phyloP scores from a whole-genome alignment of 176 grass and related monocot species.

The Lolium multiflorum region DNA sequence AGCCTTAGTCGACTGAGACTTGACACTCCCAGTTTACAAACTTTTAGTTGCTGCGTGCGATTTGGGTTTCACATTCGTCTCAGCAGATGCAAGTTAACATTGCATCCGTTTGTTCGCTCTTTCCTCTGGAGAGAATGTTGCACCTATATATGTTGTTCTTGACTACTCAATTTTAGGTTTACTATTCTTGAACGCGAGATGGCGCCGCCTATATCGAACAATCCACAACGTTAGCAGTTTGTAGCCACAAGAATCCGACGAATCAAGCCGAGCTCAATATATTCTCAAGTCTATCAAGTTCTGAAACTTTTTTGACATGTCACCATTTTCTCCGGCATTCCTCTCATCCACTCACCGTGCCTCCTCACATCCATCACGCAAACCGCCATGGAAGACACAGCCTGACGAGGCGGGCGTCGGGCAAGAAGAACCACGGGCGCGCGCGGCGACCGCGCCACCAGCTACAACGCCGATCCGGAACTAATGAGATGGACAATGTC shows the following conservation, averaged over 20 bases:
- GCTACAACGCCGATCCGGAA: neutral
- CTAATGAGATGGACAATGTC: conserved; percentile 42
- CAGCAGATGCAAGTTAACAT: too few relatives aligned
- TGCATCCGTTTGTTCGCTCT: too few relatives aligned
- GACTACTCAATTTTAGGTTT: neutral
- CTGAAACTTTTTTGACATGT: conserved; percentile 50
- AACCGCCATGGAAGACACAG: conserved; percentile 33
- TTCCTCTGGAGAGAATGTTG: too few relatives aligned
- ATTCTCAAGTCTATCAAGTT: conserved; percentile 34
- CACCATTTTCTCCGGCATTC: conserved; percentile 7
- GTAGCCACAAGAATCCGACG: conserved; percentile 44
- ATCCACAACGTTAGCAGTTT: neutral
- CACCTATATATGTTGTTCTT: too few relatives aligned
- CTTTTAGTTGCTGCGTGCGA: too few relatives aligned
- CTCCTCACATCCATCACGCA: conserved; percentile 12
- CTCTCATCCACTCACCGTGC: neutral
- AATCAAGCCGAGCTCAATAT: conserved; percentile 41
- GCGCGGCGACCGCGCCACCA: neutral
- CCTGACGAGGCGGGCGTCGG: conserved; percentile 22
- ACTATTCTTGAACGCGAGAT: conserved; percentile 34
- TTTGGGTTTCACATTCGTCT: too few relatives aligned
- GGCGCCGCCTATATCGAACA: neutral
- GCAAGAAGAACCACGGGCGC: neutral
- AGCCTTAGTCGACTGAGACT: too few relatives aligned
- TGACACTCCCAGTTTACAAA: too few relatives aligned